Conservation (phyloP, 164 flowering plant genomes). For the Sedum album region DNA sequence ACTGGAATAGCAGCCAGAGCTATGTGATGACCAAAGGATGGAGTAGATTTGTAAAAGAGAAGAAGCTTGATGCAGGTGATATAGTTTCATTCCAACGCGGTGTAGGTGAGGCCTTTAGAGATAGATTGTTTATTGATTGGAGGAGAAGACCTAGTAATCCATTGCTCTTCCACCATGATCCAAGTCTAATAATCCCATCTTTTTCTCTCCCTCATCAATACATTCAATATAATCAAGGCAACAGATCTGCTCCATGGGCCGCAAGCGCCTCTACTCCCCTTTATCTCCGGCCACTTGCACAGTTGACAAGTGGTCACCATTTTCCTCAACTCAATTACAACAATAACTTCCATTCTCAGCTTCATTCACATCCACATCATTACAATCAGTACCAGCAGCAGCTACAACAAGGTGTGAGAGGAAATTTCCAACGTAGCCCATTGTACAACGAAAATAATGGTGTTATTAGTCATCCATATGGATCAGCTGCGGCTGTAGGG, state of each 20-base stretch:
- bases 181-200: constrained; percentile 11
- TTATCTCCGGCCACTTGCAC: constrained; percentile 5
- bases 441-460: background rate
- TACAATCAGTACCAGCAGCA: constrained; percentile 3
- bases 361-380: background rate
- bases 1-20: constrained; percentile 99
- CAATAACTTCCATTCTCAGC: constrained; percentile 15
- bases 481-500: background rate
- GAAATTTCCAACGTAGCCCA: background rate
- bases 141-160: constrained; percentile 46
- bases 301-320: constrained; percentile 10
- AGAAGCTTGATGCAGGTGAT: constrained; percentile 88
- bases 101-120: constrained; percentile 39
- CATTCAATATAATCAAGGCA: constrained; percentile 18
- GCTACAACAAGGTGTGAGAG: background rate
- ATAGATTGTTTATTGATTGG: constrained; percentile 74
- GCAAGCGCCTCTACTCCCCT: background rate
- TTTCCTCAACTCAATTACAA: constrained; percentile 11
- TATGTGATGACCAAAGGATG: constrained; percentile 99
- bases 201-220: constrained; percentile 6
- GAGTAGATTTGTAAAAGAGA: constrained; percentile 95
- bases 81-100: constrained; percentile 81
- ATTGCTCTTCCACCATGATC: constrained; percentile 8
- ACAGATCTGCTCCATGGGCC: constrained; percentile 26
- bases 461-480: background rate